A percentile compares a stretch with the other conserved stretches of the same genome.
These are phyloP conservation scores for Microsporum audouinii DNA, from an alignment of 2,329 filamentous ascomycete species.

Conservation along the genomic window DNA sequence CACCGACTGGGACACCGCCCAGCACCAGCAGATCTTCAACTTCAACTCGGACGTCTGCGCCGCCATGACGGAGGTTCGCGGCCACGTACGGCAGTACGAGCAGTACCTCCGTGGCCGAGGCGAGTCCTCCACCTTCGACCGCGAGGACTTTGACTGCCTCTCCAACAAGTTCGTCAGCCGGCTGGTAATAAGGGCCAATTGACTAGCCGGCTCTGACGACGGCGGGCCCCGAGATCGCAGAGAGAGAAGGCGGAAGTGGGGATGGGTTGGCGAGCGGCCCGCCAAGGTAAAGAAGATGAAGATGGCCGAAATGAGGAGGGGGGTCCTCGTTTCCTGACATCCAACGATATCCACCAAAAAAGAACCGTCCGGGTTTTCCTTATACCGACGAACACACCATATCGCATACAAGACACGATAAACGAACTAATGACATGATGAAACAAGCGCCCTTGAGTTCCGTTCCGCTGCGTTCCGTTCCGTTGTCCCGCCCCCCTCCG, in stretches of 20 bases:
- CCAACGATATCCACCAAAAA: too few species aligned
- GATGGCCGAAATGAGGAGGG: background rate
- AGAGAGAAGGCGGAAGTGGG: background rate
- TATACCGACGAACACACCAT: too few species aligned
- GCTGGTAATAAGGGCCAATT: conserved; percentile 90
- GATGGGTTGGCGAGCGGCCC: background rate
- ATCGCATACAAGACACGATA: too few species aligned
- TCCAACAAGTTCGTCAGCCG: conserved; percentile 97
- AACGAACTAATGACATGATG: background rate
- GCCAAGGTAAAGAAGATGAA: background rate
- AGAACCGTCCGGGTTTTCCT: too few species aligned
- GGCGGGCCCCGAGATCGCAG: background rate
- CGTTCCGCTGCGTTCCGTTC: background rate
- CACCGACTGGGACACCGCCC: conserved; percentile 83
- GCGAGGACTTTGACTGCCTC: conserved; percentile 83
- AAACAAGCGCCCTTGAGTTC: background rate
- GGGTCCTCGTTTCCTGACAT: background rate
- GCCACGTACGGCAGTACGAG: conserved; percentile 91
- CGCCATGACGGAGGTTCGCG: conserved; percentile 88
- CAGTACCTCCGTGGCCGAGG: conserved; percentile 65
- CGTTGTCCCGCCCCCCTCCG: background rate
- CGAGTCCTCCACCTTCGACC: conserved; percentile 66
- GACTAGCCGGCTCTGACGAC: background rate
- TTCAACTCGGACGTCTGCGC: conserved; percentile 89
- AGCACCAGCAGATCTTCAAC: conserved; percentile 81